Evolutionary conservation across 768 basidiomycete species (phyloP), one percentile per base, ranked within the genome.

Genomic region (Mycena haematopus): DNA sequence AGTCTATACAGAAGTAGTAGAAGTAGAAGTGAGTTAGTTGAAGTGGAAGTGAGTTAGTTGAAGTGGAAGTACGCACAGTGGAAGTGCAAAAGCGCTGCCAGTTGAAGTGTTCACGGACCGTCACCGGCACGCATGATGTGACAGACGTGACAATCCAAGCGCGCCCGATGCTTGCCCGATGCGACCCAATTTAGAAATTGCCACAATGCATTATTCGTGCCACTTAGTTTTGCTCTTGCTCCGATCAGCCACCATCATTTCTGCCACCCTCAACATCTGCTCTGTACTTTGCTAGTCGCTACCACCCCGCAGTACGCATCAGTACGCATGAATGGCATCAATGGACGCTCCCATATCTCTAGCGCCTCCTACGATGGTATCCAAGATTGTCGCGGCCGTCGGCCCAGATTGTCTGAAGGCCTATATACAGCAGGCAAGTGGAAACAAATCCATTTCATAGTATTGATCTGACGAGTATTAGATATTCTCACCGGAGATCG

Each of bases 11-110:
- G 44, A 45, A 45, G 44, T 45, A 45, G 44, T 45, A 2, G 44
- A 45, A 45, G 52, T 53, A 14, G 25, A 33, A 50, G 27, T n/a
- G 49, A 50, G 21, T 2, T 3, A 33, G 29, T 27, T 24, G 49
- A 50, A 33, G 49, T 33, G 27, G 49, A 33, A 50, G 49, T 33
- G 49, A 50, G 49, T 50, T 25, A 33, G 49, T 33, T 4, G 49
- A 29, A 33, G 27, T 33, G 27, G 49, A 50, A 33, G 49, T n/a
- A n/a, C n/a, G n/a, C n/a, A n/a, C n/a, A n/a, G n/a, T n/a, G n/a
- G n/a, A n/a, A n/a, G n/a, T 33, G 21, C 17, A 11, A 3, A 7
- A 7, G 7, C 10, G 31, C 15, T 14, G 49, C 49, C 31, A 29
- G 49, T 50, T 14, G 25, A 33, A 50, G 49, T 21, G 44, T 21